Evolutionary conservation across 2,329 filamentous ascomycete species (phyloP), one percentile per base, ranked within the genome.

Genomic region (Trichoderma endophyticum): DNA sequence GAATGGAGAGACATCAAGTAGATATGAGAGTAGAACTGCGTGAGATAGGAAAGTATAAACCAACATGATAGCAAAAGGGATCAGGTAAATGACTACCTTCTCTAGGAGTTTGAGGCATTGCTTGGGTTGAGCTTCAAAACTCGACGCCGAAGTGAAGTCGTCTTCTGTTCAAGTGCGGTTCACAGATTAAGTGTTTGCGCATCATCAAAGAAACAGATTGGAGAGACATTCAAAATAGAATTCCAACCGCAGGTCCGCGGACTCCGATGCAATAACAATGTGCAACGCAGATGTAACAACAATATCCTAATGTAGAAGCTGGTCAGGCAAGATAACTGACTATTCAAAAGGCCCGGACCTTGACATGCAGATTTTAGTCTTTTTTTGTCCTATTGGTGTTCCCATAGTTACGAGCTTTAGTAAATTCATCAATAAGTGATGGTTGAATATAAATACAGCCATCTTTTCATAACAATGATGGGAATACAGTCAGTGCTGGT

Each of bases 221-320:
- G 0, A n/a, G 1, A 24, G 12, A 12, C 6, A 0, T 54, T 11
- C 48, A 4, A 30, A 4, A 9, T 32, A 15, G 26, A 51, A 2
- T 5, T 8, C 18, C 9, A 15, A 43, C 4, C 26, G 11, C 24
- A 7, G 6, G 36, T 51, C 61, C 61, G 36, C 61, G 61, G 61
- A 21, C 18, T 9, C 61, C 61, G 61, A 21, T 12, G 26, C 61
- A 43, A 63, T 28, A 18, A 18, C 9, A 21, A n/a, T 48, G 34
- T n/a, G 15, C 7, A n/a, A 28, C 4, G 61, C 28, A 32, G 18
- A 63, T 48, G 61, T 64, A 39, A 64, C 36, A 51, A 43, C 36
- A 32, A 64, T 3, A 6, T 5, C 61, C 30, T 30, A n/a, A 64
- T 64, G 39, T 30, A 26, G 61, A 64, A 64, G 36, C 36, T 64